These are phyloP conservation scores for Quillaja saponaria DNA, from an alignment of 306 rosid genomes.

Conservation along the genomic window DNA sequence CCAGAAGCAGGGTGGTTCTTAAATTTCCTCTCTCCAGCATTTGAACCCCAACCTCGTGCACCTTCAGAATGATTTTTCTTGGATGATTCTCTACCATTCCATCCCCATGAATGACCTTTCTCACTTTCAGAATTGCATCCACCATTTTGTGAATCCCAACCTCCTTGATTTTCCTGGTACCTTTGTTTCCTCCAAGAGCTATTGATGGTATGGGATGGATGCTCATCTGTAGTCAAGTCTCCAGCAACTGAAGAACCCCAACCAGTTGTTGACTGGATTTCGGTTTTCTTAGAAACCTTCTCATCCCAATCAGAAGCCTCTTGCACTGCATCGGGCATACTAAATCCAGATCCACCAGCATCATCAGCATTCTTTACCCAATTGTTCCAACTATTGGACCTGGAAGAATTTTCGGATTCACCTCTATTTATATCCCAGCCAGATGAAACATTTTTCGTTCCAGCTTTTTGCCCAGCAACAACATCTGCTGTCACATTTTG, in stretches of 20 bases:
- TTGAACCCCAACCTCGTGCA: constrained; percentile 70
- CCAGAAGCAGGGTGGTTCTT: constrained; percentile 63
- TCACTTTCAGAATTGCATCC: constrained; percentile 47
- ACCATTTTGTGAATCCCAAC: constrained; percentile 38
- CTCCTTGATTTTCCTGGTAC: constrained; percentile 39
- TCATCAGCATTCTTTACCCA: constrained; percentile 26
- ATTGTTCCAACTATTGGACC: constrained; percentile 27
- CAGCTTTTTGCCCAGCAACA: no score
- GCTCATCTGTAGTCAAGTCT: constrained; percentile 23
- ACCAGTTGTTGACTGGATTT: constrained; percentile 16
- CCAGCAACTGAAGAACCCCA: constrained; percentile 31
- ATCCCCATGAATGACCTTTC: constrained; percentile 54
- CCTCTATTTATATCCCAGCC: no score
- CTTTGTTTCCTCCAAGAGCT: constrained; percentile 47
- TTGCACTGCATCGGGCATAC: not conserved
- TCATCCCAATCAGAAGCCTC: constrained; percentile 35
- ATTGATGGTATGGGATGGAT: constrained; percentile 22
- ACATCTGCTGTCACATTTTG: constrained; percentile 14
- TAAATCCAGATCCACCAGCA: constrained; percentile 11
- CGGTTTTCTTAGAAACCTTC: constrained; percentile 17
- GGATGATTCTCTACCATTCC: constrained; percentile 44
- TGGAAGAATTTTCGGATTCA: constrained; percentile 19
- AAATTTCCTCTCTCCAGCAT: constrained; percentile 62
- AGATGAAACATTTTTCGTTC: no score
- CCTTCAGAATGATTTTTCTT: constrained; percentile 61